Conservation (phyloP, 176 grass and related monocot genomes). For the Raddia guianensis region DNA sequence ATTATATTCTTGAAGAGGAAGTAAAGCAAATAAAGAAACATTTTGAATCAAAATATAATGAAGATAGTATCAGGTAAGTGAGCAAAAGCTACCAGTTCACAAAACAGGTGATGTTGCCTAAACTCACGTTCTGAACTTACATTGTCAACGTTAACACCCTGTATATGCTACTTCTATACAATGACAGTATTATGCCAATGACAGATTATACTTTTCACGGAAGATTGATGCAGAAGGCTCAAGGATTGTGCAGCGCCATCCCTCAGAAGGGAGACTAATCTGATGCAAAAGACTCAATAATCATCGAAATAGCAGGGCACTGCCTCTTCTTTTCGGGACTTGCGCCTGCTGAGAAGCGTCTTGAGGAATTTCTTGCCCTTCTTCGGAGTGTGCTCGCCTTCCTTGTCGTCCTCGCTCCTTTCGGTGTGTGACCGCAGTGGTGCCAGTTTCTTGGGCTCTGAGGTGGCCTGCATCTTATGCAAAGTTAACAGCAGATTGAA, state of each 20-base stretch:
- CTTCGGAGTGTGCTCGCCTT: slow-evolving; percentile 63
- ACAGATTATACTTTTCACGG: not conserved
- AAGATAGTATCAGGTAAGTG: not conserved
- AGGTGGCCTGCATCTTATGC: slow-evolving; percentile 32
- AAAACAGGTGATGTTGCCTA: slow-evolving; percentile 1
- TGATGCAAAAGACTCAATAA: slow-evolving; percentile 44
- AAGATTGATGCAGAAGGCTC: not conserved
- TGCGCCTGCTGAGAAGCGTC: slow-evolving; percentile 83
- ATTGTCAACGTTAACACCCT: slow-evolving; percentile 5
- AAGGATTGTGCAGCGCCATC: not conserved
- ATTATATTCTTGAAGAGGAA: too few relatives aligned
- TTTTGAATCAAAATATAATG: too few relatives aligned
- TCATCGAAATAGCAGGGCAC: slow-evolving; percentile 68
- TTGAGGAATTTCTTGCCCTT: slow-evolving; percentile 88
- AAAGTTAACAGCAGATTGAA: slow-evolving; percentile 12
- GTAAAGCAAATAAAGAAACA: too few relatives aligned
- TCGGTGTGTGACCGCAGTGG: slow-evolving; percentile 62
- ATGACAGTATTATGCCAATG: slow-evolving; percentile 9
- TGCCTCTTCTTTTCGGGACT: slow-evolving; percentile 85
- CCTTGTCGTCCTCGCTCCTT: slow-evolving; percentile 53
- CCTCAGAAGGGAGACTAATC: not conserved
- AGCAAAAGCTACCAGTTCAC: not conserved
- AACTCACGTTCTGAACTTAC: slow-evolving; percentile 11
- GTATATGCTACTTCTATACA: slow-evolving; percentile 37
- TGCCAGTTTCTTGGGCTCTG: slow-evolving; percentile 64